Evolutionary conservation across 768 basidiomycete genomes (phyloP).

Genomic region (Roridomyces roridus): DNA sequence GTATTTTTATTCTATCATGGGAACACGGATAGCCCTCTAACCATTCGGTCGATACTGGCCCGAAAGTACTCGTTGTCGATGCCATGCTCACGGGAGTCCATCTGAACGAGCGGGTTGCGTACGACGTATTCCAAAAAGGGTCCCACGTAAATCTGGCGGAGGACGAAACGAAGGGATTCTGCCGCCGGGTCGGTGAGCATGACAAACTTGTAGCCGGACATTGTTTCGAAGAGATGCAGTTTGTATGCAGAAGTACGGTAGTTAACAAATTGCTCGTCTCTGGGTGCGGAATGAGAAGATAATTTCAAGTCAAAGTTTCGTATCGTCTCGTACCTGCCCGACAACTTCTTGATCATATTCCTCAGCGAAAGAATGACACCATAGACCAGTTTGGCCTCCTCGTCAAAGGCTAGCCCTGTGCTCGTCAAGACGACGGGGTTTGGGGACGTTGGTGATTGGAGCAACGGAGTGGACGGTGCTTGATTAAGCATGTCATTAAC

Average conservation of each 20-base stretch:
- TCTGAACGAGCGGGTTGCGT: slow-evolving; percentile 83
- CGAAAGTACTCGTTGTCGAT: slow-evolving; percentile 95
- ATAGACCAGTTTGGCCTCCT: slow-evolving; percentile 97
- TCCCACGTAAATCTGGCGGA: slow-evolving; percentile 91
- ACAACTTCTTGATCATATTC: slow-evolving; percentile 95
- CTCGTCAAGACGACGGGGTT: slow-evolving; percentile 42
- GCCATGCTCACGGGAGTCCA: slow-evolving; percentile 85
- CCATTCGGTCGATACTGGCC: slow-evolving; percentile 74
- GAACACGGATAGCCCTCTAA: slow-evolving; percentile 63
- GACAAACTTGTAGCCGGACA: slow-evolving; percentile 93
- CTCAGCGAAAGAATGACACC: slow-evolving; percentile 90
- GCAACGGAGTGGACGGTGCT: slow-evolving; percentile 41
- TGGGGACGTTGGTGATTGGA: slow-evolving; percentile 38
- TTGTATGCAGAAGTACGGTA: slow-evolving; percentile 94
- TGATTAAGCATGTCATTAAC: slow-evolving; percentile 47
- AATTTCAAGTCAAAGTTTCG: too few species aligned
- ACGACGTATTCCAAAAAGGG: slow-evolving; percentile 95
- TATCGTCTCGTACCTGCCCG: slow-evolving; percentile 76
- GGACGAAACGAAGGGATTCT: slow-evolving; percentile 80
- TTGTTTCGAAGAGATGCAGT: slow-evolving; percentile 90
- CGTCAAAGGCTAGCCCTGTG: slow-evolving; percentile 87
- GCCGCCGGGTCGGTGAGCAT: slow-evolving; percentile 88
- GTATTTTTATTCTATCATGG: slow-evolving; percentile 32
- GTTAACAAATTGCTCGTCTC: slow-evolving; percentile 90
- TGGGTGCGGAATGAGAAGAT: slow-evolving; percentile 35